Percentiles rank a stretch among this genome's conserved stretches.
Conservation (phyloP, 2,329 filamentous ascomycete species). For the Byssoonygena ceratinophila region DNA sequence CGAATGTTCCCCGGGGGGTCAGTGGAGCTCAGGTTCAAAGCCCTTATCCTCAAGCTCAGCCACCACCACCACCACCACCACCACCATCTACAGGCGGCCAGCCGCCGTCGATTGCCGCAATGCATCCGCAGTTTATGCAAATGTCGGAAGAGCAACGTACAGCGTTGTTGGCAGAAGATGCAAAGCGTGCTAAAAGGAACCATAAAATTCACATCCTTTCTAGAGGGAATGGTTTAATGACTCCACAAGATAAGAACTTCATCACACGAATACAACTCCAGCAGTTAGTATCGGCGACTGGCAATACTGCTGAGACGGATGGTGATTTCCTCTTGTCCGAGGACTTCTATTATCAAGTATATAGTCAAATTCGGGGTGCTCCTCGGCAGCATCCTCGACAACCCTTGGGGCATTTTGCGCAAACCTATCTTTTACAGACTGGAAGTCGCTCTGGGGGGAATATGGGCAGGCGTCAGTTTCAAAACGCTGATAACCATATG, state of each 20-base stretch:
- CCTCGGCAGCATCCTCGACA: constrained; percentile 86
- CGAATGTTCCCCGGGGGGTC: constrained; percentile 35
- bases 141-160: constrained; percentile 76
- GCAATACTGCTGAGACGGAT: constrained; percentile 69
- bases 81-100: constrained; percentile 28
- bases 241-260: constrained; percentile 98
- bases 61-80: constrained; percentile 29
- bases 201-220: constrained; percentile 94
- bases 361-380: constrained; percentile 83
- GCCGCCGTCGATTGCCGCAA: constrained; percentile 52
- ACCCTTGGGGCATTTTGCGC: constrained; percentile 88
- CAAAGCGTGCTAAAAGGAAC: constrained; percentile 89
- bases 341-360: constrained; percentile 98
- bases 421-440: constrained; percentile 94
- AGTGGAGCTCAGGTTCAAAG: constrained; percentile 30
- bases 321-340: constrained; percentile 73
- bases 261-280: constrained; percentile 96
- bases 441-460: constrained; percentile 64
- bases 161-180: constrained; percentile 78
- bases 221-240: constrained; percentile 95
- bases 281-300: constrained; percentile 85
- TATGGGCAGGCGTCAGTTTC: constrained; percentile 58
- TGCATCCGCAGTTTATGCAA: constrained; percentile 62
- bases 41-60: constrained; percentile 29
- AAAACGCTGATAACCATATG: constrained; percentile 90